Conservation (phyloP, 768 basidiomycete genomes). For the Termitomyces sp. region DNA sequence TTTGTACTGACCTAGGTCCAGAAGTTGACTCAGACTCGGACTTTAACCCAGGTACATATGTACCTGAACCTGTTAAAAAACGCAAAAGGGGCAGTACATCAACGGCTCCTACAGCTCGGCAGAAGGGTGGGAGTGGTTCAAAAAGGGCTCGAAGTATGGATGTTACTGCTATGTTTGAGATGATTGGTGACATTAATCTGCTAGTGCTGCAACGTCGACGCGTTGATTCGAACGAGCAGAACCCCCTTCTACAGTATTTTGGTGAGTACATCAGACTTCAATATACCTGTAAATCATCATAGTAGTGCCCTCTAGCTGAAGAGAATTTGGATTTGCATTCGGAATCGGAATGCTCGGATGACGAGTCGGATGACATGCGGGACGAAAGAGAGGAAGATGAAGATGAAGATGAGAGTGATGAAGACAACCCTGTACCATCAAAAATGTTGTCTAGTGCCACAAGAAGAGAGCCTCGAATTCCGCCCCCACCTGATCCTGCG, state of each 20-base stretch:
- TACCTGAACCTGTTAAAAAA: slow-evolving; percentile 25
- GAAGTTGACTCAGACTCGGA: slow-evolving; percentile 47
- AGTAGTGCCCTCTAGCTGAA: slow-evolving; percentile 16
- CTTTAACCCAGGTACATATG: slow-evolving; percentile 36
- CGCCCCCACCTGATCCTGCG: neutral
- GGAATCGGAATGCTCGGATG: slow-evolving; percentile 39
- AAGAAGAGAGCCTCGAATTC: slow-evolving; percentile 5
- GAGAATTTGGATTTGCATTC: slow-evolving; percentile 45
- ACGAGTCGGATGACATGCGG: slow-evolving; percentile 13
- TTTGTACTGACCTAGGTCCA: slow-evolving; percentile 9
- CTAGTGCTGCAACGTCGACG: slow-evolving; percentile 1
- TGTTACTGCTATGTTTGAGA: neutral
- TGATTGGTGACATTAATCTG: neutral
- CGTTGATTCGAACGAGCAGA: slow-evolving; percentile 18
- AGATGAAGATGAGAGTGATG: slow-evolving; percentile 21
- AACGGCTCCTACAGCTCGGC: slow-evolving; percentile 10
- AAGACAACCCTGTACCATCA: slow-evolving; percentile 16
- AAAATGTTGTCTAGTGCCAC: slow-evolving; percentile 15
- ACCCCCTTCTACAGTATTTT: slow-evolving; percentile 47
- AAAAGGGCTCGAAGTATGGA: slow-evolving; percentile 5
- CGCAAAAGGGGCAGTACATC: slow-evolving; percentile 16
- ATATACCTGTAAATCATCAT: neutral
- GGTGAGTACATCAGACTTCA: slow-evolving; percentile 24
- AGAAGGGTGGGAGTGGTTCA: slow-evolving; percentile 8
- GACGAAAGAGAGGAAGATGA: slow-evolving; percentile 9